Base-by-base conservation (phyloP, 257 asterid genomes). In the Solanum lycopersicoides region DNA sequence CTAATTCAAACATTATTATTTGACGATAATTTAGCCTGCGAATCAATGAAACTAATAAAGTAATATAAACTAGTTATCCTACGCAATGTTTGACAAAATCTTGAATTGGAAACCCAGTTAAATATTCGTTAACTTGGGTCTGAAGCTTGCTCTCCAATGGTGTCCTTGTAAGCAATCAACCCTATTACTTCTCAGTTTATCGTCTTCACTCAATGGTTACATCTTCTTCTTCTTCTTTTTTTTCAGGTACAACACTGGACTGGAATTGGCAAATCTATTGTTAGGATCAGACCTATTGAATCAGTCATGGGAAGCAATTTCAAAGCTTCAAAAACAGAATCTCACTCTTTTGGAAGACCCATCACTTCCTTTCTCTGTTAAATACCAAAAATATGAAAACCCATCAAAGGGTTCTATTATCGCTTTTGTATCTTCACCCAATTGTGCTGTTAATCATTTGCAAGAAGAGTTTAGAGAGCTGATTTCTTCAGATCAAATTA, bases 231-330 rank as follows among this genome's bases (percentile, higher is more conserved):
- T 23, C 4, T 60, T 7, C 15, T 44, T 42, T 1, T 45, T 35
- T 20, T 47, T 7, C 25, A 83, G 86, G 83, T 89, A 87, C 35
- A 89, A 72, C 86, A 74, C 87, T 86, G 91, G 87, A 45, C 63
- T 85, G 56, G 91, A 89, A 76, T 39, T 89, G 82, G 87, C 84
- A 18, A 83, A 83, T 60, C 14, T 89, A 82, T 34, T 88, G 77
- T 66, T 82, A 28, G 80, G 77, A 25, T 89, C 90, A 25, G 91
- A 71, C 59, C 69, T 89, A 60, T 84, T 89, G 60, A 45, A 37
- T 8, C 87, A 77, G 66, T 65, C 91, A 60, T 89, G 90, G 91
- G 28, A 82, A 28, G 89, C 88, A 82, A 83, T 89, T 80, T 82
- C 71, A 21, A 72, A 86, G 13, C 88, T 88, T 30, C 86, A 82